A percentile compares a stretch with the other conserved stretches of the same genome.
phyloP scores from a whole-genome alignment of 805 yeast genomes.

The Myxozyma lipomycoides region DNA sequence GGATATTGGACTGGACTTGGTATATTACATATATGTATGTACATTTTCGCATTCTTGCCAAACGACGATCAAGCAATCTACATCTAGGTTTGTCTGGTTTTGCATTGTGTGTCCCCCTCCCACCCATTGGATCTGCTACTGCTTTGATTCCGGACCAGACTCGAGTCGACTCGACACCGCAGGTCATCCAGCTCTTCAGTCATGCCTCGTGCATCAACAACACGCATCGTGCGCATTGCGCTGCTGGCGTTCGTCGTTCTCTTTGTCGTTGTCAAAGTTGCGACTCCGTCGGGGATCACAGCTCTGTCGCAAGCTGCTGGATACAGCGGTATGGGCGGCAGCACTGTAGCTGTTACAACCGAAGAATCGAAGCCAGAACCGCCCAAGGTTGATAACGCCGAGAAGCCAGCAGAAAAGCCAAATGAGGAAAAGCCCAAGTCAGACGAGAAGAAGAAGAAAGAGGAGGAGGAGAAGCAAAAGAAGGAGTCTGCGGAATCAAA shows the following conservation, averaged over 20 bases:
- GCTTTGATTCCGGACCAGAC: no score
- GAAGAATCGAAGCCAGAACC: not conserved
- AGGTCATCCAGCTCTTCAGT: slow-evolving; percentile 12
- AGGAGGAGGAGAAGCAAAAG: slow-evolving; percentile 1
- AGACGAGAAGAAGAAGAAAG: slow-evolving; percentile 3
- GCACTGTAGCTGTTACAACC: not conserved
- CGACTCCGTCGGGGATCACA: slow-evolving; percentile 10
- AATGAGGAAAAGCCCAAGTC: not conserved
- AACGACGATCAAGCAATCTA: not conserved
- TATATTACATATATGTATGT: not conserved
- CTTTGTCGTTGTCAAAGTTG: slow-evolving; percentile 16
- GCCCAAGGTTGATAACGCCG: not conserved
- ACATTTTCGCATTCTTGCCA: not conserved
- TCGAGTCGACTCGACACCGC: no score
- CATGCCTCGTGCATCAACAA: slow-evolving; percentile 19
- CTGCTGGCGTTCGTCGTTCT: slow-evolving; percentile 12
- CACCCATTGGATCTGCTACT: no score
- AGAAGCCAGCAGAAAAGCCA: slow-evolving; percentile 1
- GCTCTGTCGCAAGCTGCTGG: slow-evolving; percentile 21
- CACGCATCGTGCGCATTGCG: slow-evolving; percentile 19
- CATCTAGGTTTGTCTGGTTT: not conserved
- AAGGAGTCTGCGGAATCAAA: not conserved
- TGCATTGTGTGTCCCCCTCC: not conserved
- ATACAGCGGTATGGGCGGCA: slow-evolving; percentile 2
- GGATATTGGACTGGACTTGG: not conserved